Percentiles rank a stretch among this genome's conserved stretches.
phyloP scores from a whole-genome alignment of 1,284 basidiomycete genomes.

The Heterobasidion parviporum region DNA sequence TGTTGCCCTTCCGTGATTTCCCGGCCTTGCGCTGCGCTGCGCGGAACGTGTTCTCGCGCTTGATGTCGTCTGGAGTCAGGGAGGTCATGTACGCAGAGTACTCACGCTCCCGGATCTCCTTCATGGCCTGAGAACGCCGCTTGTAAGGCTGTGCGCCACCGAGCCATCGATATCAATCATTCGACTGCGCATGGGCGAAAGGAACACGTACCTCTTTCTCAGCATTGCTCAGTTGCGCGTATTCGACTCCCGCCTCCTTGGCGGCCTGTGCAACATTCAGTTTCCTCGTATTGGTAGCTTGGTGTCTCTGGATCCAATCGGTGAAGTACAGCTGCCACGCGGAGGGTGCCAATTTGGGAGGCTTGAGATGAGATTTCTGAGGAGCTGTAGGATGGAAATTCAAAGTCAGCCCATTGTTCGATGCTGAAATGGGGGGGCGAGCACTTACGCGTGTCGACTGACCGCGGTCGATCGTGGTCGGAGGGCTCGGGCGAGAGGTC shows the following conservation, averaged over 20 bases:
- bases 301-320: slow-evolving; percentile 89
- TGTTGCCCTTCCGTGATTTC: slow-evolving; percentile 88
- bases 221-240: slow-evolving; percentile 69
- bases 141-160: slow-evolving; percentile 59
- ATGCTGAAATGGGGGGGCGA: slow-evolving; percentile 6
- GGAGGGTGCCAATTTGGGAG: slow-evolving; percentile 89
- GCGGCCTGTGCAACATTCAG: slow-evolving; percentile 94
- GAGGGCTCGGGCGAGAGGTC: slow-evolving; percentile 34
- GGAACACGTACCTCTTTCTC: slow-evolving; percentile 65
- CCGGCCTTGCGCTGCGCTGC: slow-evolving; percentile 91
- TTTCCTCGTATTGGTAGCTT: slow-evolving; percentile 70
- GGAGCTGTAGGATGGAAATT: slow-evolving; percentile 10
- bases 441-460: slow-evolving; percentile 18
- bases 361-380: slow-evolving; percentile 58
- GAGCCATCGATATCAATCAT: not conserved
- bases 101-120: slow-evolving; percentile 79
- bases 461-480: slow-evolving; percentile 18
- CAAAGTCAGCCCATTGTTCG: slow-evolving; percentile 10
- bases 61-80: slow-evolving; percentile 91
- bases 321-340: slow-evolving; percentile 98
- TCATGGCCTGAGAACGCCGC: slow-evolving; percentile 73
- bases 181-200: slow-evolving; percentile 1
- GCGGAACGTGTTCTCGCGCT: slow-evolving; percentile 86
- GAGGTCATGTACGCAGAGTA: slow-evolving; percentile 82
- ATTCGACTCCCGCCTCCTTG: slow-evolving; percentile 90